Evolutionary conservation across 345 rosid species (phyloP), one percentile per base, ranked within the genome.

Genomic region (Syzygium oleosum): DNA sequence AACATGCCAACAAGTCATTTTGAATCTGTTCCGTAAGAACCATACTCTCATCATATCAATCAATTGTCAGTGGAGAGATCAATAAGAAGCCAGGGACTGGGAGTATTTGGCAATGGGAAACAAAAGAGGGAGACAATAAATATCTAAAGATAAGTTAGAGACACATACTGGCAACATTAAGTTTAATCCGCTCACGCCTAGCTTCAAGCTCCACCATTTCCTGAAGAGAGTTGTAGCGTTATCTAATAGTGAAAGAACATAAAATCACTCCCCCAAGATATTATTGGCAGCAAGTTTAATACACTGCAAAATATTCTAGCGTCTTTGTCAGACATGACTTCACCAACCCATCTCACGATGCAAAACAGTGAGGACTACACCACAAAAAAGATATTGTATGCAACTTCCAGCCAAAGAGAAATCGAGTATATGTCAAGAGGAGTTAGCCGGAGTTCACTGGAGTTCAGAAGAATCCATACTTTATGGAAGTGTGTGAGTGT

Each of bases 181-280:
- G 97, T 92, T 86, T 94, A 85, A 95, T 94, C 85, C 88, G 96
- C 88, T 98, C 98, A 87, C 98, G 98, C 92, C 93, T 94, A 87
- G 94, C 97, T 91, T 96, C 98, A 84, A 98, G 94, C 85, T 94
- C 93, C 85, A 90, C 91, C 94, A 96, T 91, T 91, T 96, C 99
- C 99, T 94, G 92, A 55, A 91, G 19, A 87, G 41, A 87, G n/a
- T 85, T 25, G 84, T 25, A 83, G 25, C 34, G 11, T 84, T 55
- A 84, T 84, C 43, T 27, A 73, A 38, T 41, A 6, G 86, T 80
- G 87, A 87, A 88, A 87, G 19, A 23, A 84, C 85, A 87, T 54
- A 34, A 52, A 38, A 73, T 73, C 80, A 38, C 46, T 52, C 63
- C 25, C 77, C 61, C 84, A 85, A 23, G 46, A 53, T 34, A 59